Evolutionary conservation across 2,329 filamentous ascomycete genomes (phyloP).

Genomic region (Teratosphaeria viscida): DNA sequence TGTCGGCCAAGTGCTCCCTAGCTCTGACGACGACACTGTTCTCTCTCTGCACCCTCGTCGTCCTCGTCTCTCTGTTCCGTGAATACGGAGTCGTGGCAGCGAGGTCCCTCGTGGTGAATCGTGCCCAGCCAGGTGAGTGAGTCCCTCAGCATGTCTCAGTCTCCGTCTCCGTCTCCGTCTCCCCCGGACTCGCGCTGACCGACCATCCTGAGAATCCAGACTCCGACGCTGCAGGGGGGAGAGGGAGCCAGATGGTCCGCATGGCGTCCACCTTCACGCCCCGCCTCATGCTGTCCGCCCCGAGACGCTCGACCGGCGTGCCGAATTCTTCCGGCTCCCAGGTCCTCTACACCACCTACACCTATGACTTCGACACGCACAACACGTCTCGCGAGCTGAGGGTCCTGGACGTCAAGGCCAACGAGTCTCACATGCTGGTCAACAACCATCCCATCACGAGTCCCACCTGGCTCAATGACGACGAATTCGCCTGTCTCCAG

Average conservation of each 20-base stretch:
- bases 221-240: background rate
- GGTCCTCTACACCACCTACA: constrained; percentile 58
- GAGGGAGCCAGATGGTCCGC: background rate
- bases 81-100: background rate
- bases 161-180: background rate
- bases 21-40: background rate
- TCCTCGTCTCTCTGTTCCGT: background rate
- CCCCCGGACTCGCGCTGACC: background rate
- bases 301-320: constrained; percentile 57
- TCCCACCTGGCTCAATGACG: constrained; percentile 64
- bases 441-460: constrained; percentile 57
- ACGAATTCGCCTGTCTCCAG: constrained; percentile 47
- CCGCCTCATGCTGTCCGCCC: constrained; percentile 65
- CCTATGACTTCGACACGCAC: constrained; percentile 72
- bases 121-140: background rate
- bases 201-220: background rate
- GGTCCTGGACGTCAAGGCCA: constrained; percentile 57
- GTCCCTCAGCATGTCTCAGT: background rate
- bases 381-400: constrained; percentile 58
- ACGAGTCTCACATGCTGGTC: constrained; percentile 55
- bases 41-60: background rate
- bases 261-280: constrained; percentile 48
- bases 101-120: background rate
- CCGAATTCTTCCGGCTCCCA: constrained; percentile 59
- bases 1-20: background rate